Evolutionary conservation across 78 protist species (phyloP).

Genomic region (Emiliania huxleyi): DNA sequence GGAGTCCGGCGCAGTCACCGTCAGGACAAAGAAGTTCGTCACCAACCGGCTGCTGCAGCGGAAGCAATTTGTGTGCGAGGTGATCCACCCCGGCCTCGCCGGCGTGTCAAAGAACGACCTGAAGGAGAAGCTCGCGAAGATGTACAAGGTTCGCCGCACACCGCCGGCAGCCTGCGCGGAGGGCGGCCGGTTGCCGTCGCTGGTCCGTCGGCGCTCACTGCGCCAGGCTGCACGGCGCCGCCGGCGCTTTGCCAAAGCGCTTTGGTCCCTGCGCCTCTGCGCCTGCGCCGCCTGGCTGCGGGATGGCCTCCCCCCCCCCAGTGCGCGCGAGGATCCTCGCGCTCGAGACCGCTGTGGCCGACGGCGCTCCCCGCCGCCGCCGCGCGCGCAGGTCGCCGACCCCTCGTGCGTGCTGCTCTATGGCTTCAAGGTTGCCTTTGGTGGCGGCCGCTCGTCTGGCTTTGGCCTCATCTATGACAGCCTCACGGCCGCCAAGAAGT

Average conservation of each 20-base stretch:
- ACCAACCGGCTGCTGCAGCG: slow-evolving; percentile 94
- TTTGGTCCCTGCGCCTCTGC: no score
- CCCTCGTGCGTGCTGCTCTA: slow-evolving; percentile 73
- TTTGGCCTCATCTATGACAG: slow-evolving; percentile 95
- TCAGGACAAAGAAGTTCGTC: slow-evolving; percentile 94
- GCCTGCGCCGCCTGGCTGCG: no score
- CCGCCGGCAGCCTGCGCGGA: no score
- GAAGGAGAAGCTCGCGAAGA: slow-evolving; percentile 80
- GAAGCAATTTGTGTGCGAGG: slow-evolving; percentile 95
- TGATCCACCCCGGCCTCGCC: slow-evolving; percentile 91
- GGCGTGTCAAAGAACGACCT: slow-evolving; percentile 83
- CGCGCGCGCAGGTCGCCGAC: slow-evolving; percentile 69
- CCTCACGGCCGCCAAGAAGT: slow-evolving; percentile 66
- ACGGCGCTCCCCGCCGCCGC: no score
- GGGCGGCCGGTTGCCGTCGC: no score
- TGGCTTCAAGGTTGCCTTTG: slow-evolving; percentile 93
- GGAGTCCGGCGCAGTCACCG: slow-evolving; percentile 56
- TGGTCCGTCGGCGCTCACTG: no score
- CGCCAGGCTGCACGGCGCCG: no score
- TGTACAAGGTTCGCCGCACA: slow-evolving; percentile 93
- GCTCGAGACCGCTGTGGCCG: no score
- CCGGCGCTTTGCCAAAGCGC: no score
- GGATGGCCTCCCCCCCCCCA: no score
- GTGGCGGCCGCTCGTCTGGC: slow-evolving; percentile 96
- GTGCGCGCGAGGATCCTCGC: no score